Percentiles rank a stretch among this genome's conserved stretches.
Evolutionary conservation across 371 early-diverging fungal species (phyloP).

Genomic region (Syncephalastrum contaminatum): DNA sequence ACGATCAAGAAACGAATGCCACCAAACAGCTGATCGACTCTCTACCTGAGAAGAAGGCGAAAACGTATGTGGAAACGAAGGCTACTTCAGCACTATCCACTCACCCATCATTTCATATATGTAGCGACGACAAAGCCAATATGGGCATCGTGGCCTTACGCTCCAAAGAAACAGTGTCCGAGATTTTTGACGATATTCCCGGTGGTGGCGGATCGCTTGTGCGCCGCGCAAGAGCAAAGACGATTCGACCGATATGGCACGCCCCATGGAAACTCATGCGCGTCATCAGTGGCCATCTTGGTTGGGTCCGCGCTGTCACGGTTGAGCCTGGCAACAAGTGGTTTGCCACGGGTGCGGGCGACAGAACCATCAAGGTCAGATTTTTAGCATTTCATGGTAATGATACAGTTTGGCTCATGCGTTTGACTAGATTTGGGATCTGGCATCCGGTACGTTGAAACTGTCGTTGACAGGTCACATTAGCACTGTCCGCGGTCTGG

Average conservation of each 20-base stretch:
- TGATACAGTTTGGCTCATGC: background rate
- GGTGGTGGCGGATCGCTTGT: conserved; percentile 57
- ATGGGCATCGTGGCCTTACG: conserved; percentile 46
- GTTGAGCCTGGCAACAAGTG: conserved; percentile 95
- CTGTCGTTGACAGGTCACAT: conserved; percentile 97
- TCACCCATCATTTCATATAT: conserved; percentile 3
- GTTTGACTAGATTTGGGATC: conserved; percentile 85
- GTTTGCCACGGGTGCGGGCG: conserved; percentile 97
- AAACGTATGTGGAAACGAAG: conserved; percentile 8
- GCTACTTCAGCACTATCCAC: background rate
- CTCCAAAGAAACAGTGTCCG: conserved; percentile 49
- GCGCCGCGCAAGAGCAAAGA: conserved; percentile 59
- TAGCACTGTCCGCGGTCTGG: conserved; percentile 91
- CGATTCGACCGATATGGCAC: conserved; percentile 85
- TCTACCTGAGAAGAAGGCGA: conserved; percentile 32
- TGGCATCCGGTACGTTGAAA: conserved; percentile 95
- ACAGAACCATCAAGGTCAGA: conserved; percentile 91
- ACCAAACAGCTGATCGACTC: conserved; percentile 43
- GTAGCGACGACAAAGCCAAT: conserved; percentile 25
- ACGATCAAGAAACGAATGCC: conserved; percentile 16
- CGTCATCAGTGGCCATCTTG: conserved; percentile 95
- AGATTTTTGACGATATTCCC: conserved; percentile 42
- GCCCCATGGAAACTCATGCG: conserved; percentile 99
- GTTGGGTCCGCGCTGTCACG: conserved; percentile 93
- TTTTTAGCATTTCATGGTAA: background rate